Evolutionary conservation across 2,329 filamentous ascomycete genomes (phyloP).

Genomic region (Paracamarosporium sp.): DNA sequence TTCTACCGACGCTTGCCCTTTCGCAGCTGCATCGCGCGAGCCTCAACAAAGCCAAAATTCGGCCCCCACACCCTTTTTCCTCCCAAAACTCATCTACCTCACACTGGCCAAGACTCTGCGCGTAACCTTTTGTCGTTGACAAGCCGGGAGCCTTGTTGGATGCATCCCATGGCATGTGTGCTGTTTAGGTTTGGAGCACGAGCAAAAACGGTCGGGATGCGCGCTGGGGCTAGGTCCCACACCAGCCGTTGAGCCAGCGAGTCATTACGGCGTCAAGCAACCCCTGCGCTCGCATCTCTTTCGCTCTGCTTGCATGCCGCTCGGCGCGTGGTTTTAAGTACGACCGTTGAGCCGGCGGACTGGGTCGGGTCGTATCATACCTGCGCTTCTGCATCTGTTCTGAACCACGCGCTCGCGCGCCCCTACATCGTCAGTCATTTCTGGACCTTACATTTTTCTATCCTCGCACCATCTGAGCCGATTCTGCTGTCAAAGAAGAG

Average conservation of each 20-base stretch:
- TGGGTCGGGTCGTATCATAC: conserved; percentile 1
- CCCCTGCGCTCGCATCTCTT: conserved; percentile 1
- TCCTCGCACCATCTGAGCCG: background rate
- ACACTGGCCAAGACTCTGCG: background rate
- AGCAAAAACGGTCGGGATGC: background rate
- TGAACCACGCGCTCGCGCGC: background rate
- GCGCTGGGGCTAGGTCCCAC: background rate
- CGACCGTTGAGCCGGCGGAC: conserved; percentile 1
- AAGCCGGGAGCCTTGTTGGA: no score
- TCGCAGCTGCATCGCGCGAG: background rate
- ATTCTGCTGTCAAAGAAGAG: background rate
- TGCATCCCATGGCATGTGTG: background rate
- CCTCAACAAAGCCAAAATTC: background rate
- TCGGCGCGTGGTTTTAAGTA: conserved; percentile 5
- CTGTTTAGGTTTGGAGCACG: background rate
- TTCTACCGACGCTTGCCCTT: background rate
- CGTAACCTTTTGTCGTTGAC: background rate
- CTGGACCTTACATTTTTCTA: background rate
- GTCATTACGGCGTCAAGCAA: background rate
- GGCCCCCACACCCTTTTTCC: background rate
- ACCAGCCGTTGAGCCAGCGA: background rate
- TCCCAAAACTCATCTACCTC: background rate
- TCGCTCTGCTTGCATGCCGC: background rate
- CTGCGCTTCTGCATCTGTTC: background rate
- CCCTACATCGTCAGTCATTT: background rate